Conservation (phyloP, 2,329 filamentous ascomycete genomes). For the Pseudopyrenochaeta lycopersici region DNA sequence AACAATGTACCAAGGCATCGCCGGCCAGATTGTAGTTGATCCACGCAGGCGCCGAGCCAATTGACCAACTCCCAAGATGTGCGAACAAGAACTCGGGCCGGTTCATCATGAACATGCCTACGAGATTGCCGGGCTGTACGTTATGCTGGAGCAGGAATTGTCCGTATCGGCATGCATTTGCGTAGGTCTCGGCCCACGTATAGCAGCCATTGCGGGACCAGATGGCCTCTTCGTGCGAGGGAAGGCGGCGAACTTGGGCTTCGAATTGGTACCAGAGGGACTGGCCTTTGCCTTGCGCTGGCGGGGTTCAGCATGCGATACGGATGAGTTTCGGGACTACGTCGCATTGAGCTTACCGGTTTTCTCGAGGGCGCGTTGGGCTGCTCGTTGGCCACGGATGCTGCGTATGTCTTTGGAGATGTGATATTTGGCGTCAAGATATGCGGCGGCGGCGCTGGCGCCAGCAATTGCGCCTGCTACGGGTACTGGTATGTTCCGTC, state of each 20-base stretch:
- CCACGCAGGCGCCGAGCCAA: constrained; percentile 74
- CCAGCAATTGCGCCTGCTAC: constrained; percentile 47
- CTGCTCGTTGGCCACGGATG: constrained; percentile 56
- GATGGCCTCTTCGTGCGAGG: constrained; percentile 64
- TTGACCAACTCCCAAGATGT: constrained; percentile 70
- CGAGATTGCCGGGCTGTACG: constrained; percentile 67
- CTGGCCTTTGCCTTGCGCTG: constrained; percentile 55
- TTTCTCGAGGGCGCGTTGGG: constrained; percentile 57
- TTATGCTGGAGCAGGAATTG: constrained; percentile 55
- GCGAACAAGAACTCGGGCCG: constrained; percentile 72
- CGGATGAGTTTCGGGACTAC: not conserved
- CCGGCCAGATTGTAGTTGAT: constrained; percentile 75
- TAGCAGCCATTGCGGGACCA: constrained; percentile 70
- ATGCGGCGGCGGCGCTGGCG: constrained; percentile 59
- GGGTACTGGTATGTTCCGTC: constrained; percentile 29
- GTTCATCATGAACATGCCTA: constrained; percentile 74
- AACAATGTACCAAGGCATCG: constrained; percentile 71
- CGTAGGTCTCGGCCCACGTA: constrained; percentile 50
- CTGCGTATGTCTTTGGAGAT: constrained; percentile 67
- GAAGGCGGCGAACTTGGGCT: constrained; percentile 61
- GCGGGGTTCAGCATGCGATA: constrained; percentile 1
- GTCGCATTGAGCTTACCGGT: constrained; percentile 53
- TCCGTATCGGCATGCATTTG: constrained; percentile 51
- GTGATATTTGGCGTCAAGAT: constrained; percentile 75
- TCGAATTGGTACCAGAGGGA: constrained; percentile 75